Evolutionary conservation across 179 eudicot species (phyloP), one percentile per base, ranked within the genome.

Genomic region (Silene coronaria): DNA sequence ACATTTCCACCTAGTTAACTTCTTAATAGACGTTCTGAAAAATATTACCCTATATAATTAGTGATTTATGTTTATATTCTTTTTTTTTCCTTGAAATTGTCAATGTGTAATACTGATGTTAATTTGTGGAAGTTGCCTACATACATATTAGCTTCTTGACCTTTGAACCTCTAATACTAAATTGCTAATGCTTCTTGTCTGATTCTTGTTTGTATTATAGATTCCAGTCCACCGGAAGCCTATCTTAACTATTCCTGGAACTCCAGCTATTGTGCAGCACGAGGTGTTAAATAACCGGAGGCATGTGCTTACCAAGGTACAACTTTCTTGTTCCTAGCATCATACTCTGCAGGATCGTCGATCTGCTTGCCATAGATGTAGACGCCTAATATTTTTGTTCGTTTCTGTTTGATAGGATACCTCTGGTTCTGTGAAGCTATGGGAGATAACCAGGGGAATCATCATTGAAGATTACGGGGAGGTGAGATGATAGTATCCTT

Each of bases 301-400:
- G 86, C 97, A 91, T 89, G 96, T 96, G 72, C 84, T 96, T 70
- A 91, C 99, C 38, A 91, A 92, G 96, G 97, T 91, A 84, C 69
- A 17, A 61, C 71, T 71, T 19, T 14, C 22, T 32, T 11, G 42
- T 55, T 13, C 27, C 23, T 27, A 27, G 17, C 32, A 16, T 45
- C 38, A 9, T 70, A 7, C 22, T 16, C 0, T 51, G 70, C 36
- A 70, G 0, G 17, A 42, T 10, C 0, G 48, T 42, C 48, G 48
- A 77, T 77, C 30, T 70, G 66, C 75, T 77, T 73, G 53, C 63
- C 45, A 59, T 48, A 5, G 34, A 70, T 19, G 5, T 8, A 34
- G 65, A 58, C 67, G 58, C 24, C 75, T 76, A 36, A 85, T 57
- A 17, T 72, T 24, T 28, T 65, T 8, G 26, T 53, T 36, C 1